Evolutionary conservation across 2,329 filamentous ascomycete genomes (phyloP).

Genomic region (Verruconis gallopava): DNA sequence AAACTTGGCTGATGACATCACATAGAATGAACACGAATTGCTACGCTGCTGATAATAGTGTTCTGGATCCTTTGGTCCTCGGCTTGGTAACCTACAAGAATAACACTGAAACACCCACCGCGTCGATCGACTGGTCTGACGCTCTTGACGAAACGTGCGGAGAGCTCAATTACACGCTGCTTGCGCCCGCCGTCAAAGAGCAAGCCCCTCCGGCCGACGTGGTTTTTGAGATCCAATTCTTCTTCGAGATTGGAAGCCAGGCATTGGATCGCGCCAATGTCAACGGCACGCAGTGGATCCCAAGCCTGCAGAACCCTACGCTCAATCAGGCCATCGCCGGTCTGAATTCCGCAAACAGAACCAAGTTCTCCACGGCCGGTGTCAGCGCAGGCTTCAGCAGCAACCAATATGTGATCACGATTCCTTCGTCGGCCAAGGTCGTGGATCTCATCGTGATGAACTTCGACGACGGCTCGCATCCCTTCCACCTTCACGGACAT

Average conservation of each 20-base stretch:
- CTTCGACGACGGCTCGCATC: neutral
- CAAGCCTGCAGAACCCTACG: neutral
- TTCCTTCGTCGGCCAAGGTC: neutral
- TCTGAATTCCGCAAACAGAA: neutral
- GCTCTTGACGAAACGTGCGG: neutral
- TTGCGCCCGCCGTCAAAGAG: neutral
- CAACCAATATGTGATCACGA: neutral
- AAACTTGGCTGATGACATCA: too few species aligned
- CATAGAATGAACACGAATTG: neutral
- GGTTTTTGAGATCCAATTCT: neutral
- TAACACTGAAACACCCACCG: too few species aligned
- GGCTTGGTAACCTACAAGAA: too few species aligned
- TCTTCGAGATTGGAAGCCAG: neutral
- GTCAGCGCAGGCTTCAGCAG: neutral
- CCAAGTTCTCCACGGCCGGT: neutral
- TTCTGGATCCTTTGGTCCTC: too few species aligned
- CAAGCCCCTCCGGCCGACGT: neutral
- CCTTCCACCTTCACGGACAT: constrained; percentile 3
- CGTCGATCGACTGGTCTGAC: neutral
- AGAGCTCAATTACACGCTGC: neutral
- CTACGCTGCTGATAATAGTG: neutral
- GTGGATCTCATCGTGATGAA: neutral
- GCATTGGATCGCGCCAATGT: neutral
- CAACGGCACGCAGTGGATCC: neutral
- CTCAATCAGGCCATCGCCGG: neutral